Evolutionary conservation across 352 stramenopile species (phyloP).

Genomic region (Pythium inflatum): DNA sequence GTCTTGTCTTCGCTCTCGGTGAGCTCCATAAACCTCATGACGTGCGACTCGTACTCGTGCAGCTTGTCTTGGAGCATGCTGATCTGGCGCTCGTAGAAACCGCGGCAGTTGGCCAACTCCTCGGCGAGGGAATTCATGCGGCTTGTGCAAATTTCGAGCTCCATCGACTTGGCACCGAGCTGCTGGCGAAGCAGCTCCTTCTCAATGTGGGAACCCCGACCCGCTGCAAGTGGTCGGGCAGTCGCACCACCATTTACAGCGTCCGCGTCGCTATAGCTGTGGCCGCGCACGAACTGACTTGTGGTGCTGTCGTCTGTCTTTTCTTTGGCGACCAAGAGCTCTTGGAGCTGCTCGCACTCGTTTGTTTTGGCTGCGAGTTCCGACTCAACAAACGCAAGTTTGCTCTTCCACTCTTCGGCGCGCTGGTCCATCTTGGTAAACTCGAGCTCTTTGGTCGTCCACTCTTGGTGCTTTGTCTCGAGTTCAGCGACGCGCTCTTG

Average conservation of each 20-base stretch:
- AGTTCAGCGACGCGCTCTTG: constrained; percentile 65
- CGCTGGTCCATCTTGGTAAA: constrained; percentile 42
- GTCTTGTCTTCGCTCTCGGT: constrained; percentile 48
- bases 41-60: constrained; percentile 51
- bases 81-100: constrained; percentile 62
- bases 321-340: constrained; percentile 14
- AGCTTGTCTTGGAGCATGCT: constrained; percentile 48
- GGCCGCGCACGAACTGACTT: background rate
- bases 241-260: background rate
- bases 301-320: background rate
- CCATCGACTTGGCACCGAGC: constrained; percentile 48
- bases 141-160: constrained; percentile 46
- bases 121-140: constrained; percentile 53
- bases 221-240: background rate
- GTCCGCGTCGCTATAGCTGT: constrained; percentile 18
- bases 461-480: constrained; percentile 44
- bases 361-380: constrained; percentile 55
- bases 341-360: constrained; percentile 54
- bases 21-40: constrained; percentile 51
- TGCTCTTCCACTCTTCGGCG: constrained; percentile 58
- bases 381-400: constrained; percentile 53
- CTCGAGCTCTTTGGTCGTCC: constrained; percentile 45
- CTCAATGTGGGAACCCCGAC: constrained; percentile 18
- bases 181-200: constrained; percentile 67
- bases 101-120: constrained; percentile 54